Conservation (phyloP, 108 stramenopile species). For the Skeletonema menzelii region DNA sequence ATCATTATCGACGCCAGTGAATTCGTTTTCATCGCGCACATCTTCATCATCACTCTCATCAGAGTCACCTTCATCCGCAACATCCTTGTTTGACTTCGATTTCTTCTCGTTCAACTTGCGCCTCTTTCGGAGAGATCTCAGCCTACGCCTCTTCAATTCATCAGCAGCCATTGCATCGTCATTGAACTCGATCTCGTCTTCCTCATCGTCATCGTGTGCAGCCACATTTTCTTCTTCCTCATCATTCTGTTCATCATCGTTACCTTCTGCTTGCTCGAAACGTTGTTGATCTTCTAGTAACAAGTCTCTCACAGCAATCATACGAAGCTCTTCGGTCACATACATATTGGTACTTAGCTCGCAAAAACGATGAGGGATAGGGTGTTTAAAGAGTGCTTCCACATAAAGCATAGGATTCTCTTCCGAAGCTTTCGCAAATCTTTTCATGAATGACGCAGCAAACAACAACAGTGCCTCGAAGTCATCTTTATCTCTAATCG, state of each 20-base stretch:
- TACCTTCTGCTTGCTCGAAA: constrained; percentile 21
- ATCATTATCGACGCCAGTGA: background rate
- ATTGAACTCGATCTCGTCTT: constrained; percentile 63
- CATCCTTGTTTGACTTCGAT: background rate
- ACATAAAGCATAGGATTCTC: constrained; percentile 79
- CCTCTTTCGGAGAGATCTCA: constrained; percentile 8
- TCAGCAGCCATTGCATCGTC: constrained; percentile 32
- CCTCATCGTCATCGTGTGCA: constrained; percentile 36
- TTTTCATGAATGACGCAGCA: constrained; percentile 62
- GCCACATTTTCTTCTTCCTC: constrained; percentile 18
- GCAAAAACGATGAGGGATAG: constrained; percentile 74
- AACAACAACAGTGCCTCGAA: constrained; percentile 58
- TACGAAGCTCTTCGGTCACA: constrained; percentile 80
- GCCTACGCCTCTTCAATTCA: constrained; percentile 10
- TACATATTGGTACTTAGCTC: constrained; percentile 74
- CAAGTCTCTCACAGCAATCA: constrained; percentile 79
- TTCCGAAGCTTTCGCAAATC: constrained; percentile 68
- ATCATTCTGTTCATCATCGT: constrained; percentile 34
- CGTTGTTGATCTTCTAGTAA: constrained; percentile 60
- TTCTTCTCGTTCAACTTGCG: background rate
- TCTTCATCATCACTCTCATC: background rate
- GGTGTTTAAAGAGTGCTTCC: constrained; percentile 77
- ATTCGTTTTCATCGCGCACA: constrained; percentile 16
- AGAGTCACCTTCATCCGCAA: background rate
- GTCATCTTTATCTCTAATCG: constrained; percentile 55